Conservation (phyloP, 2,329 filamentous ascomycete species). For the Clathrospora elynae region DNA sequence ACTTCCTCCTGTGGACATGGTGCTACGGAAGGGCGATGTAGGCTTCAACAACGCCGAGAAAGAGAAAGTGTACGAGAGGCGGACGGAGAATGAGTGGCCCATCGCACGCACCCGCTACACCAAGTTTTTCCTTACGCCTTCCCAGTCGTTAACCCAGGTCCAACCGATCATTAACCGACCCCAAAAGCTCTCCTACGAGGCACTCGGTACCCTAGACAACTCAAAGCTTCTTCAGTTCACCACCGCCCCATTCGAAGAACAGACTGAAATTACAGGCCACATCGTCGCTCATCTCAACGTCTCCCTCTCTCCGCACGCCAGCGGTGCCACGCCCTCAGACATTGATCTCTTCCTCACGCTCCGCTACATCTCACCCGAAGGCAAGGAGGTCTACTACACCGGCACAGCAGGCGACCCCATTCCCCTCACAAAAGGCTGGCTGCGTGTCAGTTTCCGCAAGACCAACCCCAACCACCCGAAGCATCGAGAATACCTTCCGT, state of each 20-base stretch:
- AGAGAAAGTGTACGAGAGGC: constrained; percentile 61
- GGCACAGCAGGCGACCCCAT: constrained; percentile 68
- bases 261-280: constrained; percentile 73
- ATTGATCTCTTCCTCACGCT: constrained; percentile 69
- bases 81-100: constrained; percentile 69
- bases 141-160: constrained; percentile 49
- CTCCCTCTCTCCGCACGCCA: constrained; percentile 54
- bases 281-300: constrained; percentile 68
- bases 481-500: constrained; percentile 61
- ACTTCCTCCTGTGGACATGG: constrained; percentile 63
- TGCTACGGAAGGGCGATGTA: constrained; percentile 68
- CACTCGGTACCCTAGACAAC: constrained; percentile 62
- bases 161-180: constrained; percentile 33
- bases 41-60: constrained; percentile 68
- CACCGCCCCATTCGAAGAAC: constrained; percentile 61
- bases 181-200: constrained; percentile 61
- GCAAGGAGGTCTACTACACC: constrained; percentile 66
- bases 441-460: constrained; percentile 63
- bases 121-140: constrained; percentile 62
- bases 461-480: constrained; percentile 57
- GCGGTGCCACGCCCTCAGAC: constrained; percentile 54
- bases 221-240: constrained; percentile 63
- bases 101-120: constrained; percentile 69
- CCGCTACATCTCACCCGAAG: constrained; percentile 60
- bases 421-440: constrained; percentile 68